phyloP scores from a whole-genome alignment of 75 land plant species.

The Chamaecyparis obtusa region DNA sequence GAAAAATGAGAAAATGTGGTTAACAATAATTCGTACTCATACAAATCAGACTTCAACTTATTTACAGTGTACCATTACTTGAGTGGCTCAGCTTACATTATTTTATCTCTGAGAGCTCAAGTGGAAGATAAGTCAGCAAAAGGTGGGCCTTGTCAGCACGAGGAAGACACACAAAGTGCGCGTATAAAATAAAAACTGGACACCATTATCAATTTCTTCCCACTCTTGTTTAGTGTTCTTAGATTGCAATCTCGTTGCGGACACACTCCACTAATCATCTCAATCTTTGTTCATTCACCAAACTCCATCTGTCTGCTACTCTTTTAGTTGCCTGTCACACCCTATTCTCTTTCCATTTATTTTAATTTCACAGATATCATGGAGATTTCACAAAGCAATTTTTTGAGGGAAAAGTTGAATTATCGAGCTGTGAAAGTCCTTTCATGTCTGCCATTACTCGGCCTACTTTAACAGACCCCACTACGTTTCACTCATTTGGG shows the following conservation, averaged over 20 bases:
- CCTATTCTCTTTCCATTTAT: background rate
- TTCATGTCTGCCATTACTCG: background rate
- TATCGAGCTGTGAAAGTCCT: background rate
- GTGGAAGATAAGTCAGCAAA: background rate
- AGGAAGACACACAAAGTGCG: constrained; percentile 4
- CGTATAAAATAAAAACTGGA: background rate
- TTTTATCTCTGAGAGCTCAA: background rate
- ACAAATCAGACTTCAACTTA: no score
- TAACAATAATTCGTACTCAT: no score
- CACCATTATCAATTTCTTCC: background rate
- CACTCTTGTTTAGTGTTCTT: background rate
- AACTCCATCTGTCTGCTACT: background rate
- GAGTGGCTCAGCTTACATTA: background rate
- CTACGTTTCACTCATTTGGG: background rate
- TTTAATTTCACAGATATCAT: no score
- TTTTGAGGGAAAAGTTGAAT: background rate
- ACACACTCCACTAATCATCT: background rate
- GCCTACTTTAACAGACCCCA: background rate
- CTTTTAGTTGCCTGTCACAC: background rate
- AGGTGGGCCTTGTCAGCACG: background rate
- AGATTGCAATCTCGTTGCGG: background rate
- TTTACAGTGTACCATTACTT: no score
- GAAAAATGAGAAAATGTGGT: no score
- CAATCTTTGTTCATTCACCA: background rate
- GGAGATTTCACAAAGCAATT: background rate